A percentile compares a stretch with the other conserved stretches of the same genome.
Evolutionary conservation across 1,284 basidiomycete species (phyloP).

Genomic region (Laetiporus sulphureus): DNA sequence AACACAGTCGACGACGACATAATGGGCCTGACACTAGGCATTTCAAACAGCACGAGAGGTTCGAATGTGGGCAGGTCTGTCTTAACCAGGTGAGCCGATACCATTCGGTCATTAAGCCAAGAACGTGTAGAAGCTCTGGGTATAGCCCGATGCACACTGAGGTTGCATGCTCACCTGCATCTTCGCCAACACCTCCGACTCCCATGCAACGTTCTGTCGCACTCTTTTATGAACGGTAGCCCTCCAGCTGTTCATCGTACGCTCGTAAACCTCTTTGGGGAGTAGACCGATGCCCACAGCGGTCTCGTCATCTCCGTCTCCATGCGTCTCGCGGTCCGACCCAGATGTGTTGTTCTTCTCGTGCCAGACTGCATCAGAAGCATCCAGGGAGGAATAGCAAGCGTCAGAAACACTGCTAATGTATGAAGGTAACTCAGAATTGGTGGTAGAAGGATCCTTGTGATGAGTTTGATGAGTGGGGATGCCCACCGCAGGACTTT

Average conservation of each 20-base stretch:
- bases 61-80: neutral
- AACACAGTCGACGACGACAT: no score
- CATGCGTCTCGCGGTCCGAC: constrained; percentile 4
- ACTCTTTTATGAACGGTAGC: constrained; percentile 54
- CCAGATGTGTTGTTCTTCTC: constrained; percentile 1
- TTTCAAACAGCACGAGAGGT: no score
- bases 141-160: constrained; percentile 17
- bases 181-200: constrained; percentile 60
- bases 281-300: constrained; percentile 24
- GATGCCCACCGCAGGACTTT: no score
- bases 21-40: no score
- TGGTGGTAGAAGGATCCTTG: neutral
- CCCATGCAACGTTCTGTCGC: constrained; percentile 52
- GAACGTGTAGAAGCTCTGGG: neutral
- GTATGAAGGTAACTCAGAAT: neutral
- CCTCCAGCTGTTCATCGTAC: constrained; percentile 62
- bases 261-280: constrained; percentile 57
- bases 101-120: no score
- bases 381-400: constrained; percentile 1
- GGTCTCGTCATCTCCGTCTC: constrained; percentile 4
- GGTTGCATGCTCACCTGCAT: constrained; percentile 54
- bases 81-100: no score
- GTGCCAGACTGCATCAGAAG: constrained; percentile 1
- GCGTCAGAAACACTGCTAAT: no score
- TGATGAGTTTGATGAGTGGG: no score